phyloP scores from a whole-genome alignment of 768 basidiomycete species.

The Lactarius sp. region DNA sequence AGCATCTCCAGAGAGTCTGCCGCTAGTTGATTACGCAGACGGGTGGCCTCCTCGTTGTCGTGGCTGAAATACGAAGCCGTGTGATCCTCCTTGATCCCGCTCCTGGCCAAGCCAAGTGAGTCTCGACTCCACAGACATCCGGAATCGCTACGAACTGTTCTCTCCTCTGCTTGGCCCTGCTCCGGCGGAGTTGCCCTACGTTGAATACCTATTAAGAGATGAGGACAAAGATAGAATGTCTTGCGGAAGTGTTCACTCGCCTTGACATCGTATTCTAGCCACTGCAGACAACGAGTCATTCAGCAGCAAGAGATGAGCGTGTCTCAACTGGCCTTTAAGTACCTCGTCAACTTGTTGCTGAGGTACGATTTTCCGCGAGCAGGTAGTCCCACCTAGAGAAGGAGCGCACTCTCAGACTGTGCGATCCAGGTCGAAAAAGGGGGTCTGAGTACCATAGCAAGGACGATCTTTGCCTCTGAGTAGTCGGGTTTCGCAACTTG shows the following conservation, averaged over 20 bases:
- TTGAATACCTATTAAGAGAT: constrained; percentile 75
- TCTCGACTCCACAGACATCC: background rate
- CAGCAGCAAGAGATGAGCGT: background rate
- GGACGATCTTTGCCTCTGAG: constrained; percentile 96
- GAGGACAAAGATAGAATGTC: background rate
- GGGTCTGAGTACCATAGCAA: constrained; percentile 73
- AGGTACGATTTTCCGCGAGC: constrained; percentile 98
- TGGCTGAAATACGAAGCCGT: constrained; percentile 88
- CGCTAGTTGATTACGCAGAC: constrained; percentile 74
- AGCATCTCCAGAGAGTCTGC: constrained; percentile 92
- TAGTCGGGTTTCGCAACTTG: constrained; percentile 95
- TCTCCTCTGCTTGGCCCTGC: constrained; percentile 77
- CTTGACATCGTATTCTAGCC: constrained; percentile 97
- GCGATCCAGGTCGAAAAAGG: background rate
- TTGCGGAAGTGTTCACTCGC: constrained; percentile 34
- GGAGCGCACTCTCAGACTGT: background rate
- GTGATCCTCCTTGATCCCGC: constrained; percentile 87
- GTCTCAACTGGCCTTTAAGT: constrained; percentile 62
- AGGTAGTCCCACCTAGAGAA: constrained; percentile 83
- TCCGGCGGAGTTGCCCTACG: constrained; percentile 89
- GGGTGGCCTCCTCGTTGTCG: constrained; percentile 71
- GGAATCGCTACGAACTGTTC: constrained; percentile 47
- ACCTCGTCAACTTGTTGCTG: constrained; percentile 95
- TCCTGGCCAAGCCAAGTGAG: constrained; percentile 38
- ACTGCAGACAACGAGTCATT: constrained; percentile 44